Conservation (phyloP, 305 asterid genomes). For the Solanum aculeatissimum region DNA sequence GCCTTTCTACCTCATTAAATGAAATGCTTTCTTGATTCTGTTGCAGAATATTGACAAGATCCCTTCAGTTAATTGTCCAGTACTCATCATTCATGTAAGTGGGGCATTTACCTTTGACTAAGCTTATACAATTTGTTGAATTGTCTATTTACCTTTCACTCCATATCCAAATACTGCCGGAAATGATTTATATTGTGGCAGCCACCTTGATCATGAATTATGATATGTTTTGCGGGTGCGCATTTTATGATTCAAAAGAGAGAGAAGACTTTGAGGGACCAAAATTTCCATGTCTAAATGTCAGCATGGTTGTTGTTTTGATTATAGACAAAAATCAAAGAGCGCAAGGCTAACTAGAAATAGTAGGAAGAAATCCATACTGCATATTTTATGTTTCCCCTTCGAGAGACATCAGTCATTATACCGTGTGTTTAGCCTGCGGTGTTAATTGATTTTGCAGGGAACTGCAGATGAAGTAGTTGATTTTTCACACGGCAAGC, state of each 20-base stretch:
- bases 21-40: slow-evolving; percentile 7
- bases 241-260: not conserved
- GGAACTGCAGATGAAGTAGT: slow-evolving; percentile 98
- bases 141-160: not conserved
- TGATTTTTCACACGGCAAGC: slow-evolving; percentile 85
- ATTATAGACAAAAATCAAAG: not conserved
- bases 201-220: not conserved
- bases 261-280: not conserved
- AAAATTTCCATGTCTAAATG: no score
- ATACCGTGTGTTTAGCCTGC: not conserved
- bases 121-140: not conserved
- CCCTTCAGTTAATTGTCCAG: slow-evolving; percentile 72
- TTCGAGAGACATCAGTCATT: not conserved
- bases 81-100: slow-evolving; percentile 80
- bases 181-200: not conserved
- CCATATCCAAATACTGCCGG: not conserved
- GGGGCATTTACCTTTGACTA: not conserved
- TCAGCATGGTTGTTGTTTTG: not conserved
- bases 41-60: slow-evolving; percentile 93
- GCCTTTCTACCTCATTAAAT: not conserved
- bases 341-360: not conserved
- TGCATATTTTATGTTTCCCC: not conserved
- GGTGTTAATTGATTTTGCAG: slow-evolving; percentile 20
- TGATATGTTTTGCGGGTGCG: not conserved
- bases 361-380: not conserved